Percentiles rank a stretch among this genome's conserved stretches.
Conservation (phyloP, 2,329 filamentous ascomycete species). For the Talaromyces amestolkiae region DNA sequence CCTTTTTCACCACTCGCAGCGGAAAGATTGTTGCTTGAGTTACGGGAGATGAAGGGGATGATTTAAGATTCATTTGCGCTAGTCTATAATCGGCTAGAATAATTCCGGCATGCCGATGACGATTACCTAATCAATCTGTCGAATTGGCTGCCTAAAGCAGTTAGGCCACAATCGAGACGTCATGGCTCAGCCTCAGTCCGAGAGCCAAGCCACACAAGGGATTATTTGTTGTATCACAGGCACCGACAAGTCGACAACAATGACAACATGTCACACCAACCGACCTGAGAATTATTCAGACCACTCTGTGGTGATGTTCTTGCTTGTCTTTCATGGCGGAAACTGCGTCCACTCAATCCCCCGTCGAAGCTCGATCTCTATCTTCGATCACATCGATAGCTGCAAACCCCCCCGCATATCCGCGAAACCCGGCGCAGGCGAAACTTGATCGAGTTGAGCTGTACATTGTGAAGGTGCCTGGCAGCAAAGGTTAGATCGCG, state of each 20-base stretch:
- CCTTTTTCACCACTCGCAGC: not conserved
- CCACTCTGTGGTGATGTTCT: not conserved
- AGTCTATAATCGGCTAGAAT: not conserved
- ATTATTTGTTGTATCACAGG: not conserved
- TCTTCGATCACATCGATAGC: conserved; percentile 76
- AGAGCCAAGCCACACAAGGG: not conserved
- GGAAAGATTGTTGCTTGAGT: not conserved
- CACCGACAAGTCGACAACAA: not conserved
- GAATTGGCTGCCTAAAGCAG: not conserved
- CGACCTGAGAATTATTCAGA: not conserved
- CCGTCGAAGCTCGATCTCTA: conserved; percentile 78
- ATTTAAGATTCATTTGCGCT: not conserved
- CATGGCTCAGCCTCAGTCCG: conserved; percentile 4
- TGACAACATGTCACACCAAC: not conserved
- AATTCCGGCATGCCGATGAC: not conserved
- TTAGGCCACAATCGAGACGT: not conserved
- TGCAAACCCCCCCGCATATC: conserved; percentile 81
- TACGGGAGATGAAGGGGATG: not conserved
- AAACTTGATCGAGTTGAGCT: conserved; percentile 71
- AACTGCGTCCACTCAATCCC: conserved; percentile 17
- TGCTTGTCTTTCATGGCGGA: conserved; percentile 17
- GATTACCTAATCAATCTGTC: not conserved
- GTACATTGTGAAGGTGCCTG: conserved; percentile 91
- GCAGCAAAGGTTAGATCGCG: conserved; percentile 66
- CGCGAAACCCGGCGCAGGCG: conserved; percentile 69